These are phyloP conservation scores for Primulina tabacum DNA, from an alignment of 257 asterid species.

Conservation along the genomic window DNA sequence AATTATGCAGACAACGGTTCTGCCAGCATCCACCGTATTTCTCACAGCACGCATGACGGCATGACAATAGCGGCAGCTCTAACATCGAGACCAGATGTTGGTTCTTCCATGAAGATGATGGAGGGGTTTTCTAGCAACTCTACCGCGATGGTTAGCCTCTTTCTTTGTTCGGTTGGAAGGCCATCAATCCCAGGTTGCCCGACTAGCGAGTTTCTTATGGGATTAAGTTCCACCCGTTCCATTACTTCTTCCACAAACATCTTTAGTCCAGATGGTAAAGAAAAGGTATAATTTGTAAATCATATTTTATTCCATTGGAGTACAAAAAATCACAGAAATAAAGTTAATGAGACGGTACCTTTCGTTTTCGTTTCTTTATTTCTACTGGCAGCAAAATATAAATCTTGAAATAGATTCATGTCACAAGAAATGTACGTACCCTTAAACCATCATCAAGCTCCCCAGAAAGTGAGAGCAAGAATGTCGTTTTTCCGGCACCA, in stretches of 20 bases:
- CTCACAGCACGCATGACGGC: conserved; percentile 59
- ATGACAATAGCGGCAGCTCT: conserved; percentile 68
- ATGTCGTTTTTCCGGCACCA: conserved; percentile 45
- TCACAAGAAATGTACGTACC: conserved; percentile 21
- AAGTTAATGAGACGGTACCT: conserved; percentile 26
- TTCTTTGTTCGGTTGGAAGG: conserved; percentile 59
- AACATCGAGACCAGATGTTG: conserved; percentile 62
- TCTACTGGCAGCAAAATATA: conserved; percentile 24
- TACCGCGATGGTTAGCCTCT: conserved; percentile 55
- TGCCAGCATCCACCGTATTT: conserved; percentile 49
- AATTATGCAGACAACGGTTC: conserved; percentile 61
- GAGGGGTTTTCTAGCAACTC: conserved; percentile 66
- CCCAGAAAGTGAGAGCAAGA: conserved; percentile 44
- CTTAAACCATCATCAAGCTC: conserved; percentile 31
- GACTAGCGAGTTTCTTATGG: conserved; percentile 37
- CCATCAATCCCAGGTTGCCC: conserved; percentile 58
- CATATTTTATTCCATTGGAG: background rate
- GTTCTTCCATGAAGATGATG: conserved; percentile 63
- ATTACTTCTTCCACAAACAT: conserved; percentile 55
- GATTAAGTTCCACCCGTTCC: conserved; percentile 48
- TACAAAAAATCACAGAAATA: background rate
- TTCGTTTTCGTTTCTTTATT: conserved; percentile 30
- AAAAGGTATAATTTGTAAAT: background rate
- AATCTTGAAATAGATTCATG: background rate
- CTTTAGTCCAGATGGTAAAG: conserved; percentile 23